These are phyloP conservation scores for Silene uniflora DNA, from an alignment of 148 eudicot species.

Conservation along the genomic window DNA sequence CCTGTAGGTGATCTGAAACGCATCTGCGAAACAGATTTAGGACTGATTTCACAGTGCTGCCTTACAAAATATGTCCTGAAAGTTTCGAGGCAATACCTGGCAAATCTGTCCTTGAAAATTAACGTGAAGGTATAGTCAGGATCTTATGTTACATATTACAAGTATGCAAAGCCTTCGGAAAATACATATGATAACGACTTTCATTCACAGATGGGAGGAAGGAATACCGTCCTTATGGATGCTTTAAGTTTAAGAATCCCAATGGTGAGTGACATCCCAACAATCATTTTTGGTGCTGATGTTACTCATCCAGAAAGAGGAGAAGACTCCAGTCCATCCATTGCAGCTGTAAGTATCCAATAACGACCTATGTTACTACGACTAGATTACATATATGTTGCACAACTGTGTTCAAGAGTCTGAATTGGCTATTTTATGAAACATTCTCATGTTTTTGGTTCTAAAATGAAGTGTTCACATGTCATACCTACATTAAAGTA, in stretches of 20 bases:
- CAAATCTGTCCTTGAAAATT: conserved; percentile 77
- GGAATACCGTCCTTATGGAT: conserved; percentile 77
- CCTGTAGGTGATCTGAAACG: conserved; percentile 70
- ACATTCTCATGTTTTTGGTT: too few relatives aligned
- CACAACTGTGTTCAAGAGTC: too few relatives aligned
- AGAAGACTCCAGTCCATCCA: conserved; percentile 89
- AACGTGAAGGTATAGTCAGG: conserved; percentile 70
- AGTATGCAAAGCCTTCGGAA: neutral
- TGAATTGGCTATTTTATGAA: too few relatives aligned
- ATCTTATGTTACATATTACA: neutral
- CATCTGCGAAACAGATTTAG: conserved; percentile 85
- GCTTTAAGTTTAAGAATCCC: conserved; percentile 71
- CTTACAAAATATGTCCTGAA: conserved; percentile 71
- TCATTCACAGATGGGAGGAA: conserved; percentile 60
- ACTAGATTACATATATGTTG: too few relatives aligned
- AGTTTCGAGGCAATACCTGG: conserved; percentile 65
- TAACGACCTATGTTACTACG: neutral
- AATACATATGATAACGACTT: neutral
- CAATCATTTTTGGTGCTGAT: conserved; percentile 94
- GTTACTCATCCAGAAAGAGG: conserved; percentile 88
- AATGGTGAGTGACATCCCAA: conserved; percentile 79
- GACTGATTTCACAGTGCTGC: conserved; percentile 81
- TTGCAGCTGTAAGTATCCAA: conserved; percentile 64
- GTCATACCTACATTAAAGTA: too few relatives aligned
- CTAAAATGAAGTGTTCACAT: too few relatives aligned